These are phyloP conservation scores for Leishmania tropica DNA, from an alignment of 208 protist species.

Conservation along the genomic window DNA sequence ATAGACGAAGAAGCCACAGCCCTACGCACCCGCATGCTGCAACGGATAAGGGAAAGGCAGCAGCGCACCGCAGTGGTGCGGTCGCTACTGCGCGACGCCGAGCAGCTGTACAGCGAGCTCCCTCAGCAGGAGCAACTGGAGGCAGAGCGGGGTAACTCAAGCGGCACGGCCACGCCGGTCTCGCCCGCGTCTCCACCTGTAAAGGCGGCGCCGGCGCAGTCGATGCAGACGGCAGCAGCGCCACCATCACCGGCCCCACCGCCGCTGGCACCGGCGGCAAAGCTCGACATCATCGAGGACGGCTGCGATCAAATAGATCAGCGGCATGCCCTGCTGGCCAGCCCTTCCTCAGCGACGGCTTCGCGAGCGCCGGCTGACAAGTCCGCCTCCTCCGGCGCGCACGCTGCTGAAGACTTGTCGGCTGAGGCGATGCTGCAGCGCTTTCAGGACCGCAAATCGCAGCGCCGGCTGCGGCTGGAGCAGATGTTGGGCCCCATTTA, in stretches of 20 bases:
- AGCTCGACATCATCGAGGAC: conserved; percentile 28
- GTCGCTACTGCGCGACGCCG: conserved; percentile 37
- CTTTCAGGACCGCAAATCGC: conserved; percentile 35
- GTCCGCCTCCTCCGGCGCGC: not conserved
- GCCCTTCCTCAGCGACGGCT: not conserved
- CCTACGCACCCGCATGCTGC: conserved; percentile 45
- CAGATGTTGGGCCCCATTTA: conserved; percentile 22
- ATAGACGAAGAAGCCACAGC: conserved; percentile 18
- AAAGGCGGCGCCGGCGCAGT: not conserved
- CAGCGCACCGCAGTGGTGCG: conserved; percentile 32
- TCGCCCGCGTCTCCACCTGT: not conserved
- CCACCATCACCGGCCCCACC: not conserved
- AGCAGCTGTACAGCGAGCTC: conserved; percentile 32
- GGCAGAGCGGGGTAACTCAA: not conserved
- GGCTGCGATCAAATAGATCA: conserved; percentile 21
- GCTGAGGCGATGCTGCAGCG: conserved; percentile 33
- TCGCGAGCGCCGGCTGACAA: not conserved
- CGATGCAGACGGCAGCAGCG: not conserved
- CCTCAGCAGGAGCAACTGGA: conserved; percentile 1
- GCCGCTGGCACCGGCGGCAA: conserved; percentile 5
- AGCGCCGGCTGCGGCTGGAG: conserved; percentile 42
- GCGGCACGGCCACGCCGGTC: not conserved
- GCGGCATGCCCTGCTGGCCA: not conserved
- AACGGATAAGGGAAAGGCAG: conserved; percentile 50
- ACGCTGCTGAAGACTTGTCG: conserved; percentile 19